Evolutionary conservation across 2,329 filamentous ascomycete species (phyloP), one percentile per base, ranked within the genome.

Genomic region (Colletotrichum shisoi): DNA sequence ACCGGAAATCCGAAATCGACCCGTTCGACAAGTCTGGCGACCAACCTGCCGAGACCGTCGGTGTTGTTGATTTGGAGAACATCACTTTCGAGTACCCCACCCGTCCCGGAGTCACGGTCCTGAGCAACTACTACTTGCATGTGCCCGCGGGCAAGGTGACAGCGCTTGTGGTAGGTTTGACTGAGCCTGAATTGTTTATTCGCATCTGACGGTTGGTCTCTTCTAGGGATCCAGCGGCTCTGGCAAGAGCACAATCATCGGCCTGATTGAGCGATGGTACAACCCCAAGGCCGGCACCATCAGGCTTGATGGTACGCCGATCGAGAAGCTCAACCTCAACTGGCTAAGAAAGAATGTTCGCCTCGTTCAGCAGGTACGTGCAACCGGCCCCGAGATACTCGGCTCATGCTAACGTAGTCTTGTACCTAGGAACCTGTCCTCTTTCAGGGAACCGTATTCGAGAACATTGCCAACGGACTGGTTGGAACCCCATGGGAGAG

Each of bases 381-480:
- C 3, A 27, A 42, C n/a, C 62, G 60, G 13, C 15, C 27, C n/a
- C 15, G 17, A 24, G 9, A 11, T 37, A 3, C 27, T 7, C 13
- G 21, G 4, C 31, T 15, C 8, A 40, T 31, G 9, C 31, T 21
- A 21, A 45, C 54, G n/a, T 34, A 34, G 31, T 15, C 31, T 6
- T 44, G 44, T 17, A 5, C 12, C 5, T 74, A 77, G 71, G 79
- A 80, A 62, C 77, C 77, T 1, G 74, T 79, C 3, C 68, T 81
- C 2, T 80, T 81, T 62, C 76, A 77, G 51, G 77, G 75, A 12
- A 76, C 76, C 0, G 81, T 87, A 4, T 82, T 80, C 64, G 79
- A 82, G 3, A 87, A 87, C 69, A 81, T 87, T 2, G 77, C 78
- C 0, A 80, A 81, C 61, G 85, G 84, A 1, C 74, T 85, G 0